phyloP scores from a whole-genome alignment of 2,329 filamentous ascomycete species.

The Alternaria dauci region DNA sequence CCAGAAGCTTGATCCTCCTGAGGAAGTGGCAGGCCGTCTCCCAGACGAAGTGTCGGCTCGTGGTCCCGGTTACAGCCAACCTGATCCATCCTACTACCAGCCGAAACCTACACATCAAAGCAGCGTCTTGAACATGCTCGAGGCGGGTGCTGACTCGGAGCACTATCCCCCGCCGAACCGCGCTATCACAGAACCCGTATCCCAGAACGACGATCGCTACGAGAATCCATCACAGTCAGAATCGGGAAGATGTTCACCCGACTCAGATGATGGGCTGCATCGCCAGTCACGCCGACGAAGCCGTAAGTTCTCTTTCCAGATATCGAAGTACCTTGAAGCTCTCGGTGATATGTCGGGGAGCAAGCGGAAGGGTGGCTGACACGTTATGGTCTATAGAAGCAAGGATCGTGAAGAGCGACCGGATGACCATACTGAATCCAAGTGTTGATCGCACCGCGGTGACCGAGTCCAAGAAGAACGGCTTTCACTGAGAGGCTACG shows the following conservation, averaged over 20 bases:
- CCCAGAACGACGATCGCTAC: conserved; percentile 1
- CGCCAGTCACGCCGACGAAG: conserved; percentile 8
- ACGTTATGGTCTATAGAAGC: conserved; percentile 23
- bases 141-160: background rate
- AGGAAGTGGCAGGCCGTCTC: background rate
- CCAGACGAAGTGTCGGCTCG: conserved; percentile 2
- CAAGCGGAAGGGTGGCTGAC: background rate
- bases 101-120: conserved; percentile 14
- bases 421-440: conserved; percentile 30
- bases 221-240: background rate
- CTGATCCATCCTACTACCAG: conserved; percentile 9
- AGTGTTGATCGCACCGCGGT: conserved; percentile 19
- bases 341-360: background rate
- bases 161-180: background rate
- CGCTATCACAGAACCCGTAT: conserved; percentile 1
- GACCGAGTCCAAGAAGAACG: conserved; percentile 11
- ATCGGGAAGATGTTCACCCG: background rate
- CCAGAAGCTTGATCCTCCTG: conserved; percentile 22
- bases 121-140: conserved; percentile 7
- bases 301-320: conserved; percentile 6
- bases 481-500: background rate
- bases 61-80: conserved; percentile 13
- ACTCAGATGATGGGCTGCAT: conserved; percentile 8
- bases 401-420: conserved; percentile 5
- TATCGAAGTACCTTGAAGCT: background rate